Evolutionary conservation across 768 basidiomycete species (phyloP).

Genomic region (Suillus cothurnatus): DNA sequence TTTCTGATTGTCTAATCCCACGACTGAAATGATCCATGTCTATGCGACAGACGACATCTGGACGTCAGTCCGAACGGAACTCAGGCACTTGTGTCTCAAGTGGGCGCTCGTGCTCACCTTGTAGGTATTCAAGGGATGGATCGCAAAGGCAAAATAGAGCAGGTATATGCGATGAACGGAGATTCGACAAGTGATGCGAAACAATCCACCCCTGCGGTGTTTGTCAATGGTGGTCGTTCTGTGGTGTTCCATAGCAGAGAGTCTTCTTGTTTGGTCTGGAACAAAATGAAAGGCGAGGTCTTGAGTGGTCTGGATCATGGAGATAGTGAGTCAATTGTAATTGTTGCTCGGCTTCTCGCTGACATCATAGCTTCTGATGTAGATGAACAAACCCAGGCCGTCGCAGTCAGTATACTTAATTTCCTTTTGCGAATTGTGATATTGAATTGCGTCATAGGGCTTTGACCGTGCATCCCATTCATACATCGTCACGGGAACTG

Average conservation of each 20-base stretch:
- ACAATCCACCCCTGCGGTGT: conserved; percentile 50
- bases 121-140: conserved; percentile 52
- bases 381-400: conserved; percentile 36
- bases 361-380: conserved; percentile 16
- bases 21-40: conserved; percentile 16
- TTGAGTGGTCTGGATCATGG: conserved; percentile 64
- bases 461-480: conserved; percentile 44
- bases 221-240: conserved; percentile 52
- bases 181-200: conserved; percentile 32
- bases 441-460: conserved; percentile 34
- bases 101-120: conserved; percentile 51
- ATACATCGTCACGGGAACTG: conserved; percentile 59
- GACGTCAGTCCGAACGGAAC: conserved; percentile 51
- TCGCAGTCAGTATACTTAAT: conserved; percentile 33
- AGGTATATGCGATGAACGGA: conserved; percentile 49
- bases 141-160: conserved; percentile 54
- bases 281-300: conserved; percentile 51
- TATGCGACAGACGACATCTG: conserved; percentile 47
- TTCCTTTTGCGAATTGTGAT: conserved; percentile 25
- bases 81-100: conserved; percentile 55
- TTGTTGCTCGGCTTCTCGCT: not conserved
- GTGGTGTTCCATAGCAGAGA: conserved; percentile 60
- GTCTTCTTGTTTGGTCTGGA: conserved; percentile 63
- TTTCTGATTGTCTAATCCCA: not conserved
- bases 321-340: conserved; percentile 44